phyloP scores from a whole-genome alignment of 192 early-diverging fungal genomes.

The Chytriomyces sp. region DNA sequence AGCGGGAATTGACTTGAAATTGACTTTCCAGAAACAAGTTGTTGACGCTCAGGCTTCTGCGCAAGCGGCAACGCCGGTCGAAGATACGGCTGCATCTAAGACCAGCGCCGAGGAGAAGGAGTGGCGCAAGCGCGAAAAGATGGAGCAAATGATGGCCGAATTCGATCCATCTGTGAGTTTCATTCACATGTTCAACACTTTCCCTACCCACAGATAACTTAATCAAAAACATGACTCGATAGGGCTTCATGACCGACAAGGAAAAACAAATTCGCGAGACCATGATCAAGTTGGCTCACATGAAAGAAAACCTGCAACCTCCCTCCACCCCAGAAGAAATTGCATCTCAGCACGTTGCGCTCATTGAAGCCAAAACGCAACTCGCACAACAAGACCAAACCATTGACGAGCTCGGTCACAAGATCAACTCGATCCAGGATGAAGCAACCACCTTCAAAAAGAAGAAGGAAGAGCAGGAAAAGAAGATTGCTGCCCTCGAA shows the following conservation, averaged over 20 bases:
- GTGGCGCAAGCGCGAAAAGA: constrained; percentile 80
- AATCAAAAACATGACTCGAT: constrained; percentile 18
- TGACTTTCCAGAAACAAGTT: constrained; percentile 48
- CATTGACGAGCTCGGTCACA: constrained; percentile 55
- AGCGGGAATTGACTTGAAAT: constrained; percentile 15
- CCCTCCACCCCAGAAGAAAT: constrained; percentile 67
- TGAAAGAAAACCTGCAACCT: constrained; percentile 55
- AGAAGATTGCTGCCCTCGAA: constrained; percentile 71
- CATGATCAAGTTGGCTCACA: constrained; percentile 67
- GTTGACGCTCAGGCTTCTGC: constrained; percentile 44
- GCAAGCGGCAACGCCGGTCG: constrained; percentile 11
- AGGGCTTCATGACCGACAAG: constrained; percentile 75
- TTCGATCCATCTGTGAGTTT: constrained; percentile 72
- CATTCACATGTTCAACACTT: neutral
- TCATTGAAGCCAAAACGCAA: constrained; percentile 68
- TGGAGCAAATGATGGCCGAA: constrained; percentile 82
- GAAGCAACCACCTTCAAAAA: constrained; percentile 62
- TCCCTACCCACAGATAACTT: too few species aligned
- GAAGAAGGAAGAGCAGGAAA: constrained; percentile 73
- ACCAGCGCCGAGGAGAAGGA: constrained; percentile 71
- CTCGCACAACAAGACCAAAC: constrained; percentile 68
- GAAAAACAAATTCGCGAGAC: constrained; percentile 76
- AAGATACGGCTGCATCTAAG: constrained; percentile 23
- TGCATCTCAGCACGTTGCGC: constrained; percentile 69
- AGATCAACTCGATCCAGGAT: constrained; percentile 44